These are phyloP conservation scores for Globisporangium yorkense DNA, from an alignment of 352 stramenopile species.

Conservation along the genomic window DNA sequence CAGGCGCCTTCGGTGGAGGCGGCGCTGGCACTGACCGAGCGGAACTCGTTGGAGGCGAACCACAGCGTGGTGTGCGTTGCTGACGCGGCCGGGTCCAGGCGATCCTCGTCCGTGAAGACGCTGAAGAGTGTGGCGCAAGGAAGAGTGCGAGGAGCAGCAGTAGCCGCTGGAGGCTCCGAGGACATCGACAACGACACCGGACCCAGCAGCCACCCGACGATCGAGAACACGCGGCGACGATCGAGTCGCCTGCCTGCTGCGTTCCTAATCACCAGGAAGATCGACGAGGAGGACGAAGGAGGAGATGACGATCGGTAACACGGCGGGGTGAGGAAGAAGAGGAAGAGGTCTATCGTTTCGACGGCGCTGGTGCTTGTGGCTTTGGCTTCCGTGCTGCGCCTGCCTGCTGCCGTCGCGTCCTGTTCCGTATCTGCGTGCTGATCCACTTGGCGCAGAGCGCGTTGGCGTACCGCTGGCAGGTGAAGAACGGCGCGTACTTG, in stretches of 20 bases:
- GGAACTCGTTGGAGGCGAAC: slow-evolving; percentile 30
- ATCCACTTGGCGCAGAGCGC: slow-evolving; percentile 58
- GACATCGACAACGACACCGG: slow-evolving; percentile 5
- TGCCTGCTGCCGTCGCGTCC: not conserved
- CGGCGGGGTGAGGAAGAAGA: no score
- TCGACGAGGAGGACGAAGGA: not conserved
- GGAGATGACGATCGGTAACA: not conserved
- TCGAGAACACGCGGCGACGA: slow-evolving; percentile 3
- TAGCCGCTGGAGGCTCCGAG: not conserved
- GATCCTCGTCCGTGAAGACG: not conserved
- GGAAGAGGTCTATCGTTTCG: not conserved
- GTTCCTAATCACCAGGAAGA: not conserved
- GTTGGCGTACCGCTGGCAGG: slow-evolving; percentile 54
- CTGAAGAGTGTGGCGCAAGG: not conserved
- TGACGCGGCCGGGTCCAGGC: not conserved
- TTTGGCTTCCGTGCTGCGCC: not conserved
- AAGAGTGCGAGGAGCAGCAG: not conserved
- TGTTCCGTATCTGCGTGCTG: slow-evolving; percentile 22
- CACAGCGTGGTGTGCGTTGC: slow-evolving; percentile 16
- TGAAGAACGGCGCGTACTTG: slow-evolving; percentile 45
- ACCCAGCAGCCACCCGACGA: slow-evolving; percentile 4
- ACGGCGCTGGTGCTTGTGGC: not conserved
- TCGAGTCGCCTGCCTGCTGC: slow-evolving; percentile 2
- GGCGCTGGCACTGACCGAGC: slow-evolving; percentile 40
- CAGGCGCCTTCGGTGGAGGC: slow-evolving; percentile 47